Evolutionary conservation across 2,329 filamentous ascomycete genomes (phyloP).

Genomic region (Geosmithia flava): DNA sequence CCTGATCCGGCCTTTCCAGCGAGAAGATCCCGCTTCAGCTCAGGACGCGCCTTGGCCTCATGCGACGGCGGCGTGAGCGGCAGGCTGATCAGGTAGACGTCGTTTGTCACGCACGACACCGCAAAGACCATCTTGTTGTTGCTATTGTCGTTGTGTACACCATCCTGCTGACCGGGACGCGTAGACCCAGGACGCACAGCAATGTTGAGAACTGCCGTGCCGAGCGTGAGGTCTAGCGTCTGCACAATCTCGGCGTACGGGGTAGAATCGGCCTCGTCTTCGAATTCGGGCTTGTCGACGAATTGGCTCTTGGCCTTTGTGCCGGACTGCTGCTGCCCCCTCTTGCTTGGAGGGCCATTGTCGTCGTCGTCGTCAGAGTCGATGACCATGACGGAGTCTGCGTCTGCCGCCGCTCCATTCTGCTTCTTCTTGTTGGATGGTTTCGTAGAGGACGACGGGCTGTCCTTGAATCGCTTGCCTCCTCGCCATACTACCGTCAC

Average conservation of each 20-base stretch:
- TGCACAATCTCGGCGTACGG: conserved; percentile 44
- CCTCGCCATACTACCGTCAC: conserved; percentile 51
- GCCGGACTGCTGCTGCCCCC: conserved; percentile 11
- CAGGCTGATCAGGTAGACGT: conserved; percentile 44
- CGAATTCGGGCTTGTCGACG: conserved; percentile 45
- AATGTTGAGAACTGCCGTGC: conserved; percentile 41
- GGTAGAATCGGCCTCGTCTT: conserved; percentile 34
- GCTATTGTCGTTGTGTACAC: conserved; percentile 10
- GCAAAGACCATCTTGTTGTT: conserved; percentile 40
- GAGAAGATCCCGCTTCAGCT: conserved; percentile 36
- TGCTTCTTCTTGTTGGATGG: conserved; percentile 26
- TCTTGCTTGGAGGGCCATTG: conserved; percentile 20
- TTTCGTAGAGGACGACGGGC: no score
- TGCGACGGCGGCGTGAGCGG: conserved; percentile 50
- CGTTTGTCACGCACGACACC: conserved; percentile 44
- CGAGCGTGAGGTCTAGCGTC: conserved; percentile 47
- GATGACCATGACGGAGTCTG: conserved; percentile 46
- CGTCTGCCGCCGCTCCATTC: conserved; percentile 27
- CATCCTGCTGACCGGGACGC: conserved; percentile 4
- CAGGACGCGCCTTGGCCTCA: conserved; percentile 41
- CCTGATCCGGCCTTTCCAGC: conserved; percentile 44
- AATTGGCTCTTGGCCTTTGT: conserved; percentile 10
- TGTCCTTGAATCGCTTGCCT: conserved; percentile 41
- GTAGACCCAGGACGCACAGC: conserved; percentile 32
- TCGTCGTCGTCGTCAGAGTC: conserved; percentile 53